Conservation (phyloP, 148 eudicot genomes). For the Amaranthus hypochondriacus region DNA sequence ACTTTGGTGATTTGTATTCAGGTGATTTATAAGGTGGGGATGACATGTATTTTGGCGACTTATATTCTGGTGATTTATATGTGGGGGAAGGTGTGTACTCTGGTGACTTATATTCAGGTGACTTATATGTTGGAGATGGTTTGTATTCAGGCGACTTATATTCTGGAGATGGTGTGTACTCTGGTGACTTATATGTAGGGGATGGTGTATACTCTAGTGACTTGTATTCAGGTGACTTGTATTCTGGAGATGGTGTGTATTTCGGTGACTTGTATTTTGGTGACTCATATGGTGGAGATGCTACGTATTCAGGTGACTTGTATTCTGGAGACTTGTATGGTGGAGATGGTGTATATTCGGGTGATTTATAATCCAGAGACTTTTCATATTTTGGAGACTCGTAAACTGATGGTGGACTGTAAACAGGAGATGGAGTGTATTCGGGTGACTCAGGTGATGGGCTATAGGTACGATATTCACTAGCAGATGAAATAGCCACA, state of each 20-base stretch:
- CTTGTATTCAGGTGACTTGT: not conserved
- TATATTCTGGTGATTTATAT: not conserved
- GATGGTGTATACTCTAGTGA: not conserved
- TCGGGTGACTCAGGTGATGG: not conserved
- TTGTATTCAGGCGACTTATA: not conserved
- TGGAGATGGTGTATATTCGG: not conserved
- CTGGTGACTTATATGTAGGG: not conserved
- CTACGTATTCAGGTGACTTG: not conserved
- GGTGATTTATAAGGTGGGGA: not conserved
- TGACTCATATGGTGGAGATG: not conserved
- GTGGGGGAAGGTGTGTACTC: not conserved
- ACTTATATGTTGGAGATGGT: not conserved
- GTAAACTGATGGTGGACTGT: not conserved
- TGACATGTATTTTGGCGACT: not conserved
- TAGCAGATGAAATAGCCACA: not conserved
- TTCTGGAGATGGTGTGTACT: not conserved
- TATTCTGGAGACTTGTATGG: not conserved
- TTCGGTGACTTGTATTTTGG: not conserved
- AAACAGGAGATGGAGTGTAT: not conserved
- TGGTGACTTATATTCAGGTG: not conserved
- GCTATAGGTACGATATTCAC: not conserved
- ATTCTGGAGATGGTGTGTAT: not conserved
- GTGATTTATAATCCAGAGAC: not conserved
- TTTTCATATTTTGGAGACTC: not conserved
- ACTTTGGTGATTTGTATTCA: not conserved